These are phyloP conservation scores for Boletus edulis DNA, from an alignment of 768 basidiomycete genomes.

Conservation along the genomic window DNA sequence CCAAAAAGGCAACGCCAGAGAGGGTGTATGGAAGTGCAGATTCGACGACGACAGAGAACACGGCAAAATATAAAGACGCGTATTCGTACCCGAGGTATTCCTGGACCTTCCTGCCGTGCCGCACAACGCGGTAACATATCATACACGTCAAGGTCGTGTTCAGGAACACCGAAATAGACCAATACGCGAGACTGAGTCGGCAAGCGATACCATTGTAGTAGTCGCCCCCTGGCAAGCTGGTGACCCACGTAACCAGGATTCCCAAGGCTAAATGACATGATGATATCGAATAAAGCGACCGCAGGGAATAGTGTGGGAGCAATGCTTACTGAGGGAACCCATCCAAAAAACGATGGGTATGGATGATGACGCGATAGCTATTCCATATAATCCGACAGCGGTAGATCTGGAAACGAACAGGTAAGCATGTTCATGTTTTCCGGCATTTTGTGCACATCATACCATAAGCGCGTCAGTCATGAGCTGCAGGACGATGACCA, in stretches of 20 bases:
- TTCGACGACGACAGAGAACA: conserved; percentile 8
- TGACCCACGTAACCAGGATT: conserved; percentile 4
- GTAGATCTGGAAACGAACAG: conserved; percentile 29
- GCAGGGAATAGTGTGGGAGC: rapidly evolving
- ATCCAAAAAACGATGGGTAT: background rate
- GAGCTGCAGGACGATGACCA: background rate
- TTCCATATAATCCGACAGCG: background rate
- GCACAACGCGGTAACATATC: conserved; percentile 17
- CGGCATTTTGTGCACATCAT: background rate
- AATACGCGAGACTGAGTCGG: conserved; percentile 11
- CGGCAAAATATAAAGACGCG: conserved; percentile 8
- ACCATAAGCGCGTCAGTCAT: conserved; percentile 21
- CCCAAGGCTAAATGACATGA: conserved; percentile 7
- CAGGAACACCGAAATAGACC: background rate
- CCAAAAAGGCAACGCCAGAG: conserved; percentile 1
- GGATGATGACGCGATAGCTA: background rate
- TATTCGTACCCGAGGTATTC: conserved; percentile 3
- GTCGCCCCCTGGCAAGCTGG: conserved; percentile 10
- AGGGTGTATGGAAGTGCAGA: conserved; percentile 10
- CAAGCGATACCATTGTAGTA: conserved; percentile 7
- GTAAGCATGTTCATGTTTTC: background rate
- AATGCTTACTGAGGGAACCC: background rate
- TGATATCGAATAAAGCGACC: background rate
- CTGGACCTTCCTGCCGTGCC: conserved; percentile 3
- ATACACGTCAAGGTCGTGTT: background rate